These are phyloP conservation scores for Blastocystis sp. DNA, from an alignment of 352 stramenopile genomes.

Conservation along the genomic window DNA sequence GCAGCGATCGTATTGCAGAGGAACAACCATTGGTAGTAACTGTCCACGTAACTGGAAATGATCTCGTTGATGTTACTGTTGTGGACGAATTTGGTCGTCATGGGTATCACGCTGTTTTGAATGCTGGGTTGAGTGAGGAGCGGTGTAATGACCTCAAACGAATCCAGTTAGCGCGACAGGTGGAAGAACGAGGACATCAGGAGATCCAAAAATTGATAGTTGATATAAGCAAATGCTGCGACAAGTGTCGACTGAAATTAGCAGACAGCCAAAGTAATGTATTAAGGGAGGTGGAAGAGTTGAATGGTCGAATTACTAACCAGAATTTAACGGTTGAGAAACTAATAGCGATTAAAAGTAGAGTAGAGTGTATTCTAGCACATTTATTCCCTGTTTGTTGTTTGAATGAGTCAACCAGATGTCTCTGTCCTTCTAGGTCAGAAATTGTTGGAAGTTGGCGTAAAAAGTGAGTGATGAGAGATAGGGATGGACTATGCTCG, in stretches of 20 bases:
- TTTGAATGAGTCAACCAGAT: constrained; percentile 1
- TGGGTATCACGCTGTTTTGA: not conserved
- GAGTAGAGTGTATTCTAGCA: not conserved
- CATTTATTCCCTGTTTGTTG: not conserved
- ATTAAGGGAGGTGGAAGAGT: not conserved
- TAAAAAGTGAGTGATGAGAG: not conserved
- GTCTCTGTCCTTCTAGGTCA: not conserved
- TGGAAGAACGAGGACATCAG: no score
- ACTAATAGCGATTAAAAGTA: not conserved
- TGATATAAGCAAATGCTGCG: no score
- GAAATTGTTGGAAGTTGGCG: constrained; percentile 27
- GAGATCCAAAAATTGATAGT: no score
- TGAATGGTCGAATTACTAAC: not conserved
- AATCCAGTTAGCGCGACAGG: no score
- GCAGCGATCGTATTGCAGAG: not conserved
- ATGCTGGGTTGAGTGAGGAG: not conserved
- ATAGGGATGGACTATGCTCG: constrained; percentile 46
- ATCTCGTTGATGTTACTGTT: constrained; percentile 2
- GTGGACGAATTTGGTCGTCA: not conserved
- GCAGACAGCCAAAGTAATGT: no score
- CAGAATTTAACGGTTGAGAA: not conserved
- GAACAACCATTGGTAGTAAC: not conserved
- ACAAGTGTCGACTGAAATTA: no score
- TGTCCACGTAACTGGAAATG: not conserved
- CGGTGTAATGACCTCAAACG: not conserved